Evolutionary conservation across 2,329 filamentous ascomycete genomes (phyloP).

Genomic region (Mollisiaceae sp.): DNA sequence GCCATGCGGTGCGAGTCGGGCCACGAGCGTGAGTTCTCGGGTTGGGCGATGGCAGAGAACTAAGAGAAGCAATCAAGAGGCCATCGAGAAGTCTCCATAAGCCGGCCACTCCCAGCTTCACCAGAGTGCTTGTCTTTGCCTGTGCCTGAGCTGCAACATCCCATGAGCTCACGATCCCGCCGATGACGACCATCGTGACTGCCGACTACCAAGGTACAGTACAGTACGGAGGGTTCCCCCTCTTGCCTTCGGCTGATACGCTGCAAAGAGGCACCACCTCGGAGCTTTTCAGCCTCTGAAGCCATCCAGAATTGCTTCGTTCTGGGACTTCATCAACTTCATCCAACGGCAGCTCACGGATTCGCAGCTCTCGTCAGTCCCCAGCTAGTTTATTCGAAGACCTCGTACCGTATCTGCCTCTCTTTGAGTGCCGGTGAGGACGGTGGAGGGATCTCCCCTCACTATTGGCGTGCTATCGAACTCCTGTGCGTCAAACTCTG

Average conservation of each 20-base stretch:
- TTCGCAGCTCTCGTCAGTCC: neutral
- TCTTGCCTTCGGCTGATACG: neutral
- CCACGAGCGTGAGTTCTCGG: neutral
- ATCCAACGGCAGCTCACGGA: neutral
- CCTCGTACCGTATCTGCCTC: no score
- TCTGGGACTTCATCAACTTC: constrained; percentile 1
- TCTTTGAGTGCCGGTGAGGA: neutral
- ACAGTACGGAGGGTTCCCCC: neutral
- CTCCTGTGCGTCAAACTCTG: constrained; percentile 4
- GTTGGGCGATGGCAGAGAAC: neutral
- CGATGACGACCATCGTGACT: neutral
- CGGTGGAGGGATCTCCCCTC: neutral
- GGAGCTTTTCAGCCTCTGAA: constrained; percentile 5
- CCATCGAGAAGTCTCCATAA: neutral
- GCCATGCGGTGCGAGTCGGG: neutral
- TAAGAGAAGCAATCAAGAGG: constrained; percentile 3
- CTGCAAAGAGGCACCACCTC: neutral
- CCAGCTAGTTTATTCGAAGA: neutral
- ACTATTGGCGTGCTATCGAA: constrained; percentile 2
- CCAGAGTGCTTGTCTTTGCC: neutral
- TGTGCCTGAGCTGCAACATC: constrained; percentile 1
- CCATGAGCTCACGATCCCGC: neutral
- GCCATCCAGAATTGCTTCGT: neutral
- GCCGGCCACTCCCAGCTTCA: neutral
- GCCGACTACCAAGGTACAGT: neutral